Evolutionary conservation across 129 eudicot genomes (phyloP).

Genomic region (Kitagawia praeruptora): DNA sequence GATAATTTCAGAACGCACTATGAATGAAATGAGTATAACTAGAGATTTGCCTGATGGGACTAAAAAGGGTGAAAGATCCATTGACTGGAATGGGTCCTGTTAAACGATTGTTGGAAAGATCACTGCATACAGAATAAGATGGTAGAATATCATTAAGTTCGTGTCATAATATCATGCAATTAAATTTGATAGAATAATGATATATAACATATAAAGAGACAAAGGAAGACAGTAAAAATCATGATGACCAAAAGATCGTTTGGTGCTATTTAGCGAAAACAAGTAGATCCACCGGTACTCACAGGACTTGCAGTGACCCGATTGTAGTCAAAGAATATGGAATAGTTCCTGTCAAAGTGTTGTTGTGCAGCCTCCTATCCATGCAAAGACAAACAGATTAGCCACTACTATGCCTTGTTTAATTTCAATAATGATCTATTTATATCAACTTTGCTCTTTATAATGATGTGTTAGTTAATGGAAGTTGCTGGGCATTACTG

Average conservation of each 20-base stretch:
- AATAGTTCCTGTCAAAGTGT: conserved; percentile 64
- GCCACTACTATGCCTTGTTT: conserved; percentile 12
- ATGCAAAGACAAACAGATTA: conserved; percentile 24
- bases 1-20: background rate
- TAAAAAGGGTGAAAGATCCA: conserved; percentile 66
- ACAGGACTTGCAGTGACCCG: conserved; percentile 85
- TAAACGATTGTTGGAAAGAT: conserved; percentile 56
- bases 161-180: background rate
- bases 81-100: conserved; percentile 49
- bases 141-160: background rate
- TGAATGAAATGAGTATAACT: background rate
- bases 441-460: background rate
- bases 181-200: background rate
- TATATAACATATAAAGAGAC: background rate
- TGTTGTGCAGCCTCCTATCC: conserved; percentile 86
- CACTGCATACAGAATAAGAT: conserved; percentile 33
- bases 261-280: background rate
- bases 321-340: conserved; percentile 62
- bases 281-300: conserved; percentile 23
- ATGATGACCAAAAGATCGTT: background rate
- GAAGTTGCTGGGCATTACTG: background rate
- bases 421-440: conserved; percentile 3
- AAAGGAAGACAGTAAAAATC: background rate
- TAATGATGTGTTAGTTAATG: background rate
- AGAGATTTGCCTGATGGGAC: conserved; percentile 53